A percentile compares a stretch with the other conserved stretches of the same genome.
Evolutionary conservation across 345 rosid species (phyloP).

Genomic region (Iberis pinnata): DNA sequence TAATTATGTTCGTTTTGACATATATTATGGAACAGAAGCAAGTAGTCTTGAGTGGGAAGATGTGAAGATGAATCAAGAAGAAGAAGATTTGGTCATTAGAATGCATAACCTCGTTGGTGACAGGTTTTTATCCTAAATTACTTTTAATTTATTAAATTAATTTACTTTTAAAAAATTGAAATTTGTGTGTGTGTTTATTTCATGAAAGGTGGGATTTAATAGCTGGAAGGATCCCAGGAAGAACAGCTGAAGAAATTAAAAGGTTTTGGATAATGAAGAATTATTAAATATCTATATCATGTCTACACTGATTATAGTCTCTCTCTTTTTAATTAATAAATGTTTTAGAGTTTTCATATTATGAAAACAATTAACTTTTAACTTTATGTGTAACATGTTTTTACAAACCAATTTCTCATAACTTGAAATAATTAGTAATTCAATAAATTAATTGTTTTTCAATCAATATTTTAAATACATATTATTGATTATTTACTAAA

Average conservation of each 20-base stretch:
- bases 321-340: too few relatives aligned
- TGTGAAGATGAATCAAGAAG: conserved; percentile 46
- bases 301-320: conserved; percentile 3
- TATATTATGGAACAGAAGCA: conserved; percentile 38
- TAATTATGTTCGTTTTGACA: neutral
- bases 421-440: too few relatives aligned
- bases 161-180: neutral
- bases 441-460: too few relatives aligned
- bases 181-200: neutral
- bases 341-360: too few relatives aligned
- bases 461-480: too few relatives aligned
- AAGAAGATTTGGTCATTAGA: conserved; percentile 56
- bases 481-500: too few relatives aligned
- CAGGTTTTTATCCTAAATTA: conserved; percentile 36
- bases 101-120: conserved; percentile 62
- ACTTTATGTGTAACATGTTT: too few relatives aligned
- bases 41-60: conserved; percentile 49
- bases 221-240: conserved; percentile 61
- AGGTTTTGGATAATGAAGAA: conserved; percentile 58
- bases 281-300: neutral
- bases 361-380: too few relatives aligned
- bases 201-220: conserved; percentile 55
- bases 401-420: too few relatives aligned
- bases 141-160: neutral
- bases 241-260: conserved; percentile 57